Evolutionary conservation across 176 grass and related monocot species (phyloP).

Genomic region (Rhynchospora breviuscula): DNA sequence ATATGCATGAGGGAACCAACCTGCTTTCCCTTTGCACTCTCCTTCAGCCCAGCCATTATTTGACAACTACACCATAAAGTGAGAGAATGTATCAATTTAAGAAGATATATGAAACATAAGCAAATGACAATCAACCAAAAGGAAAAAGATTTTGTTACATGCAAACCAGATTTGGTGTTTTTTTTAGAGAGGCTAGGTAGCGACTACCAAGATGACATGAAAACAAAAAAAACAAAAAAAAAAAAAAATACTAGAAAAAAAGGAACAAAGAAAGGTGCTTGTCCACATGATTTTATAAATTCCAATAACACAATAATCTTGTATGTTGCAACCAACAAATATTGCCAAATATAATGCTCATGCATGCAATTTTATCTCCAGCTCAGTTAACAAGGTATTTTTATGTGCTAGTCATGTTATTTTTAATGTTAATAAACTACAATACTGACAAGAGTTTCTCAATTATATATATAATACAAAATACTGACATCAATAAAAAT

Average conservation of each 20-base stretch:
- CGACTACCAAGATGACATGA: too few relatives aligned
- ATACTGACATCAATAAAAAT: not conserved
- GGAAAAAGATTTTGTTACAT: not conserved
- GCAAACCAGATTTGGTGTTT: not conserved
- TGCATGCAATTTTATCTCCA: not conserved
- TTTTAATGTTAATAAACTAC: not conserved
- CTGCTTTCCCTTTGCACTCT: slow-evolving; percentile 91
- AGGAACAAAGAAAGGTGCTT: too few relatives aligned
- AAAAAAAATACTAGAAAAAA: too few relatives aligned
- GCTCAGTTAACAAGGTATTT: not conserved
- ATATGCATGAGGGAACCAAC: slow-evolving; percentile 86
- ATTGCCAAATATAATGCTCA: not conserved
- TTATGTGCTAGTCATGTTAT: not conserved
- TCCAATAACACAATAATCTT: not conserved
- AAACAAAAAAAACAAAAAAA: too few relatives aligned
- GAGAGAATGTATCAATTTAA: not conserved
- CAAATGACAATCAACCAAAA: not conserved
- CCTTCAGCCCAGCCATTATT: slow-evolving; percentile 93
- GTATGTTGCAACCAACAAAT: not conserved
- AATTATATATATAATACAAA: not conserved
- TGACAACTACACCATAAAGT: slow-evolving; percentile 39
- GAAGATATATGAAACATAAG: not conserved
- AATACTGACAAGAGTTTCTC: not conserved
- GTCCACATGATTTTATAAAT: not conserved
- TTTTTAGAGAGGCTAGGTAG: too few relatives aligned